Percentiles rank a stretch among this genome's conserved stretches.
Conservation (phyloP, 2,329 filamentous ascomycete species). For the Trichoderma citrinoviride region DNA sequence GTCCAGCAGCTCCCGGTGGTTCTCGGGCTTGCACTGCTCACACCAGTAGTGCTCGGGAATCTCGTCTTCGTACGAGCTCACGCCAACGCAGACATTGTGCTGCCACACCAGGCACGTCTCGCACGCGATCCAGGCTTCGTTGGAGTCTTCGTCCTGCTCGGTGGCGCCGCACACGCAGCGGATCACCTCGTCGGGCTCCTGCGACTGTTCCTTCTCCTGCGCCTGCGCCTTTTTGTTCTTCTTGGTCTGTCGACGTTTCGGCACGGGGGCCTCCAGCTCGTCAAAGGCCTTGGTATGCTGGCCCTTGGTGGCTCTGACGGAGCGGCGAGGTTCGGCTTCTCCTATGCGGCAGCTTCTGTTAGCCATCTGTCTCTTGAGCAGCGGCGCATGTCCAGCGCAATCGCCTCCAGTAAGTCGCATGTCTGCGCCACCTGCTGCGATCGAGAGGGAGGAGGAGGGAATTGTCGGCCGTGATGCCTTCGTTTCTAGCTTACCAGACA, state of each 20-base stretch:
- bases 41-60: conserved; percentile 86
- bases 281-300: conserved; percentile 90
- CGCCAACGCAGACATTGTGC: conserved; percentile 92
- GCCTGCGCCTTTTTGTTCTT: conserved; percentile 60
- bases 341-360: conserved; percentile 28
- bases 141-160: conserved; percentile 79
- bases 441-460: conserved; percentile 1
- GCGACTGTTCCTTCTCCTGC: conserved; percentile 53
- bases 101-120: conserved; percentile 94
- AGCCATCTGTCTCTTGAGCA: conserved; percentile 8
- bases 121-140: conserved; percentile 93
- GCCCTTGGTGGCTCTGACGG: conserved; percentile 93
- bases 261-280: conserved; percentile 60
- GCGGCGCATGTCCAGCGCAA: conserved; percentile 26
- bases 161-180: conserved; percentile 91
- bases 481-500: conserved; percentile 37
- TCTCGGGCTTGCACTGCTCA: conserved; percentile 80
- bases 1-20: conserved; percentile 77
- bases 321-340: conserved; percentile 80
- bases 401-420: not conserved
- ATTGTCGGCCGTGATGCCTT: conserved; percentile 12
- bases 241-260: conserved; percentile 53
- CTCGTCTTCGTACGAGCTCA: conserved; percentile 74
- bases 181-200: conserved; percentile 70
- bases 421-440: not conserved